Base-by-base conservation (phyloP, 495 filamentous ascomycete genomes). In the Aspergillus cavernicola region DNA sequence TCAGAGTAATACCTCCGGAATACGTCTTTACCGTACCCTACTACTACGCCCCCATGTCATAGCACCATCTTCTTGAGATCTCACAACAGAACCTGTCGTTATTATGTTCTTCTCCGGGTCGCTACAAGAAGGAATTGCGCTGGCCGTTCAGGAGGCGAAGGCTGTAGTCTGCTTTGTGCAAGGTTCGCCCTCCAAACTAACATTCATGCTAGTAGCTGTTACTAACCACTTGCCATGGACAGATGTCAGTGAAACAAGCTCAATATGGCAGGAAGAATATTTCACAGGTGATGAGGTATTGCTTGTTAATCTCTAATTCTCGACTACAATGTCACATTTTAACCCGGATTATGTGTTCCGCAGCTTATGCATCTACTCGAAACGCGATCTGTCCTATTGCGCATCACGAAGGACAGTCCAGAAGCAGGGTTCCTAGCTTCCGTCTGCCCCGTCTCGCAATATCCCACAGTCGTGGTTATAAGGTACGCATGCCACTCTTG, bases 381-480 rank as follows among this genome's bases (percentile, higher is more conserved):
- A 32, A 66, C 75, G 15, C 74, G 80, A 48, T 78, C 87, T 11
- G 74, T 97, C 18, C 58, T 85, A 15, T 74, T 97, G 20, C 80
- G 84, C 45, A 75, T 97, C 11, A 67, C 70, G 19, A 80, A 84
- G 16, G 87, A 83, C 10, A 90, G 84, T 12, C 76, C 84, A 50
- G 92, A 96, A 70, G 90, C 89, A 12, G 81, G 80, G 2, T 93
- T 87, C 58, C 73, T 97, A 6, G 77, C 85, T 4, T 87, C 88
- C 4, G 85, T 96, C 61, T 95, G 86, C 60, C 88, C 88, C 0
- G 68, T 96, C 7, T 73, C 79, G 2, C 81, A 80, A 44, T 83
- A 83, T 38, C 93, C 92, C 0, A 84, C 87, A 5, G 66, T 95
- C 1, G 77, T 96, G 10, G 68, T 95, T 6, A 90, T 97, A 51